phyloP scores from a whole-genome alignment of 2,329 filamentous ascomycete genomes.

The Lachnellula subtilissima region DNA sequence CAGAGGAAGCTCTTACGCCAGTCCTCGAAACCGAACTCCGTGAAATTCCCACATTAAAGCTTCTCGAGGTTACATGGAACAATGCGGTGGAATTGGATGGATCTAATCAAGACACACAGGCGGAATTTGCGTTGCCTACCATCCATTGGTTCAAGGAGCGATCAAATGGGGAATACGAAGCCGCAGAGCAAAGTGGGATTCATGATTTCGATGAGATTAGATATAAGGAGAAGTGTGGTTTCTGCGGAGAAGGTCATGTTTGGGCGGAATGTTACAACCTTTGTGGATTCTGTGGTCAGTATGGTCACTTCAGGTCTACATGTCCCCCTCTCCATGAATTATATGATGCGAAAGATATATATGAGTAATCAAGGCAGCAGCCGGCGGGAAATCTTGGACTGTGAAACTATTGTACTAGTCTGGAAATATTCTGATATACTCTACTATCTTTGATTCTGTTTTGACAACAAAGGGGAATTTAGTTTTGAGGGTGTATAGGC shows the following conservation, averaged over 20 bases:
- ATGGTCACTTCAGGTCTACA: background rate
- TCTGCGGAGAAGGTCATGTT: constrained; percentile 4
- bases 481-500: too few relatives aligned
- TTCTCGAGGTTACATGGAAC: background rate
- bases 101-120: too few relatives aligned
- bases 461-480: too few relatives aligned
- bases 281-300: background rate
- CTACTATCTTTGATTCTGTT: too few relatives aligned
- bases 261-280: constrained; percentile 4
- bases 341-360: too few relatives aligned
- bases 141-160: background rate
- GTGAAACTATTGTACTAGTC: too few relatives aligned
- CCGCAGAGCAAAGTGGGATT: background rate
- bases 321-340: too few relatives aligned
- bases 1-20: background rate
- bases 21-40: background rate
- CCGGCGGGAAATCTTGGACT: too few relatives aligned
- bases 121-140: background rate
- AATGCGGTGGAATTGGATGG: background rate
- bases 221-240: background rate
- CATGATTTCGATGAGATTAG: background rate
- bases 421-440: too few relatives aligned
- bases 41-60: background rate
- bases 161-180: background rate
- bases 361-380: too few relatives aligned